These are phyloP conservation scores for Glycyrrhiza uralensis DNA, from an alignment of 306 rosid genomes.

Conservation along the genomic window DNA sequence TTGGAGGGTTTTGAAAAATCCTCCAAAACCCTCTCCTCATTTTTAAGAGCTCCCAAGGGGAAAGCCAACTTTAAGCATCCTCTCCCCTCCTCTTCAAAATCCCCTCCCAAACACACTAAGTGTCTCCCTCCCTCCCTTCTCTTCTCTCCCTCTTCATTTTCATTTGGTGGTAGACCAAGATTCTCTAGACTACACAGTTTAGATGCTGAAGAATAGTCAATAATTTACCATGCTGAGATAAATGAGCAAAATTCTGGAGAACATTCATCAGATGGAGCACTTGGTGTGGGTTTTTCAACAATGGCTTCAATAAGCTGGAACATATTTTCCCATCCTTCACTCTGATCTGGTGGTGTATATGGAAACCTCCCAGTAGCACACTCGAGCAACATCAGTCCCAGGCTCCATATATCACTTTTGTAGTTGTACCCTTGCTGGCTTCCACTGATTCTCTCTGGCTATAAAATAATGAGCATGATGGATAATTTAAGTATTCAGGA, in stretches of 20 bases:
- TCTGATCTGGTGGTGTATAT: conserved; percentile 78
- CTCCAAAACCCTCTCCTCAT: too few species aligned
- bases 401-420: conserved; percentile 97
- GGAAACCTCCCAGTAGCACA: conserved; percentile 90
- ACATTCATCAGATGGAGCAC: conserved; percentile 75
- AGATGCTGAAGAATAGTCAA: conserved; percentile 1
- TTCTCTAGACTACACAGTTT: conserved; percentile 5
- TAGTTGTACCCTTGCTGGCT: conserved; percentile 44
- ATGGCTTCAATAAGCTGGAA: conserved; percentile 83
- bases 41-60: too few species aligned
- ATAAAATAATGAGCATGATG: conserved; percentile 34
- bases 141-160: background rate
- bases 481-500: background rate
- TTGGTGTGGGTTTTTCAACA: conserved; percentile 74
- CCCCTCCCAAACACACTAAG: too few species aligned
- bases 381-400: conserved; percentile 78
- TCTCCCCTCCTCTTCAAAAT: too few species aligned
- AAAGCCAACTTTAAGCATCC: too few species aligned
- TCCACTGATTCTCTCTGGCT: conserved; percentile 93
- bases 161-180: background rate
- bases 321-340: conserved; percentile 65
- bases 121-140: too few species aligned
- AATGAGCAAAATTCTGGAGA: conserved; percentile 82
- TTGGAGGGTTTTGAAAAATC: too few species aligned
- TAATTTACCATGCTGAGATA: conserved; percentile 81